Evolutionary conservation across 2,329 filamentous ascomycete species (phyloP).

Genomic region (Aspergillus novoparasiticus): DNA sequence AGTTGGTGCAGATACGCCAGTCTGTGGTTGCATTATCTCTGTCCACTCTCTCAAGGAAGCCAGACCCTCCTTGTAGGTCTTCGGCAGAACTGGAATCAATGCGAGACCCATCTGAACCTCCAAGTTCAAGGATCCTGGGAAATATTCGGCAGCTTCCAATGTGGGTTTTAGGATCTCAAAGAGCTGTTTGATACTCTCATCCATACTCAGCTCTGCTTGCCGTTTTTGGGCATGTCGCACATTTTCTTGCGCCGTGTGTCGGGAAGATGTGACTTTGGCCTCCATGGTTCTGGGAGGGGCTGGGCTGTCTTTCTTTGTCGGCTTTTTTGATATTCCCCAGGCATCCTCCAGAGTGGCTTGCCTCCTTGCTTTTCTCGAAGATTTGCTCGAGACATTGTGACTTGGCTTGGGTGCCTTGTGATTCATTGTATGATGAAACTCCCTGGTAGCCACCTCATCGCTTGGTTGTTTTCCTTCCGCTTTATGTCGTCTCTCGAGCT

Average conservation of each 20-base stretch:
- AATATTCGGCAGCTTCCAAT: slow-evolving; percentile 37
- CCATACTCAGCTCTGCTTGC: background rate
- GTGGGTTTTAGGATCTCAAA: slow-evolving; percentile 31
- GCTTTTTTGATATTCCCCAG: slow-evolving; percentile 26
- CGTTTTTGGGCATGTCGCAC: background rate
- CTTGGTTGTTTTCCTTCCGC: slow-evolving; percentile 11
- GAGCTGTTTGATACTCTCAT: slow-evolving; percentile 25
- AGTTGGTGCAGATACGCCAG: slow-evolving; percentile 28
- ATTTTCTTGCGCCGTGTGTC: background rate
- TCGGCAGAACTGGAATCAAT: slow-evolving; percentile 31
- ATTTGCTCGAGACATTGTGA: slow-evolving; percentile 21
- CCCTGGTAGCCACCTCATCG: slow-evolving; percentile 26
- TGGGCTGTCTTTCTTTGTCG: slow-evolving; percentile 6
- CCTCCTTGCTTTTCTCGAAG: slow-evolving; percentile 23
- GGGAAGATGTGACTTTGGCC: background rate
- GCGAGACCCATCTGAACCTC: slow-evolving; percentile 43
- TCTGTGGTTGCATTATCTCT: slow-evolving; percentile 34
- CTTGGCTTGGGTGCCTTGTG: slow-evolving; percentile 27
- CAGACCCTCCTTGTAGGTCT: slow-evolving; percentile 18
- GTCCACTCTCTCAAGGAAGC: slow-evolving; percentile 32
- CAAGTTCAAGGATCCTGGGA: slow-evolving; percentile 37
- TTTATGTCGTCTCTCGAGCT: slow-evolving; percentile 17
- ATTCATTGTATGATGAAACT: slow-evolving; percentile 34
- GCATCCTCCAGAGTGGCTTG: slow-evolving; percentile 33
- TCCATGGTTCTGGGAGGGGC: background rate